phyloP scores from a whole-genome alignment of 495 filamentous ascomycete species.

The Penicillium antarcticum region DNA sequence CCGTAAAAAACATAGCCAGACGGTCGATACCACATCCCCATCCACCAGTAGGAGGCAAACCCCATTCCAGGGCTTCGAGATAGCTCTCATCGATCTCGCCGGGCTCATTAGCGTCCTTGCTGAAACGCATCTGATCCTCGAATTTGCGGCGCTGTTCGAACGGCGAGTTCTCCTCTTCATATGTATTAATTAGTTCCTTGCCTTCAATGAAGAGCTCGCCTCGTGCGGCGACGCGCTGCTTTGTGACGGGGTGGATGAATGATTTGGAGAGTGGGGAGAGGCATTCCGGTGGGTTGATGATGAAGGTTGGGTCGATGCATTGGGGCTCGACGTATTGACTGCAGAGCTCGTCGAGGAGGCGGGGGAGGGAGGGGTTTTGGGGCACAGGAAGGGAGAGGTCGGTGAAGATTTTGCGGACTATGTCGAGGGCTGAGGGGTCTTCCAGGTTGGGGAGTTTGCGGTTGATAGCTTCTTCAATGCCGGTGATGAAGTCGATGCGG shows the following conservation, averaged over 20 bases:
- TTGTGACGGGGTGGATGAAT: conserved; percentile 55
- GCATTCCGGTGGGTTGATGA: conserved; percentile 86
- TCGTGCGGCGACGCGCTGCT: conserved; percentile 72
- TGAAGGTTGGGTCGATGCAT: conserved; percentile 72
- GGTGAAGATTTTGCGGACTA: conserved; percentile 57
- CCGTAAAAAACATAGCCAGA: conserved; percentile 82
- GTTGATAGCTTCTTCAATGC: conserved; percentile 63
- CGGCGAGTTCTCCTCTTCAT: conserved; percentile 97
- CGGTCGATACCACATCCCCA: conserved; percentile 95
- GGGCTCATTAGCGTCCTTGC: conserved; percentile 33
- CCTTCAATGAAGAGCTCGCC: conserved; percentile 84
- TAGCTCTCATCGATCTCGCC: conserved; percentile 75
- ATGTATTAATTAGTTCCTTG: conserved; percentile 85
- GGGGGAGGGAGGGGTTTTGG: conserved; percentile 60
- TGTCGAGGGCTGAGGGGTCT: conserved; percentile 46
- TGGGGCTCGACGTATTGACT: conserved; percentile 71
- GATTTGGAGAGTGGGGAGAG: conserved; percentile 92
- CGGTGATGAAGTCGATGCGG: conserved; percentile 77
- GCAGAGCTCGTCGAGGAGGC: conserved; percentile 82
- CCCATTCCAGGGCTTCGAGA: conserved; percentile 77
- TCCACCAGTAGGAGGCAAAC: conserved; percentile 87
- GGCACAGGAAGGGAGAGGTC: conserved; percentile 51
- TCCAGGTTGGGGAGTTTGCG: conserved; percentile 67
- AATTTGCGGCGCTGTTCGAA: conserved; percentile 86
- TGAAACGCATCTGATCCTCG: conserved; percentile 51